Evolutionary conservation across 768 basidiomycete species (phyloP).

Genomic region (Hebeloma cylindrosporum): DNA sequence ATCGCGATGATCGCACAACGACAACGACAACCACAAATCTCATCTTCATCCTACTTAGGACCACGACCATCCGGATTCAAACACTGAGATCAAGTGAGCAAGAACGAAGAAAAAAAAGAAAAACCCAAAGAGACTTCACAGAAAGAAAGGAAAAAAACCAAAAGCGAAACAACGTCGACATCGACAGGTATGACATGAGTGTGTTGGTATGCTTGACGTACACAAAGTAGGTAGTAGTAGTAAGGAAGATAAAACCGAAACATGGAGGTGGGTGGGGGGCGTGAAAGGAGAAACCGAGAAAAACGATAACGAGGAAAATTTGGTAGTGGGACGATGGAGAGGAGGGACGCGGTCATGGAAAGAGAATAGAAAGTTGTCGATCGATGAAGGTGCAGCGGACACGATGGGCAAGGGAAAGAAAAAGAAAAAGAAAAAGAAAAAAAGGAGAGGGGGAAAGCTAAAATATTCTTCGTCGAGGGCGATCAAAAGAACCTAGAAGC

Average conservation of each 20-base stretch:
- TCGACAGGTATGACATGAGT: constrained; percentile 9
- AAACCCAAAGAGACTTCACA: not conserved
- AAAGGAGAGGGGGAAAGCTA: too few species aligned
- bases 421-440: not conserved
- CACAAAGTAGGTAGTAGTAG: constrained; percentile 10
- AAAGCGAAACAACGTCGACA: constrained; percentile 6
- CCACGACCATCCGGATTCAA: too few species aligned
- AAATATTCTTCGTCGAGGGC: too few species aligned
- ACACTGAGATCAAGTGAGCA: too few species aligned
- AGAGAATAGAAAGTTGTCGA: not conserved
- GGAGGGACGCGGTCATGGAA: not conserved
- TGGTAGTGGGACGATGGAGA: not conserved
- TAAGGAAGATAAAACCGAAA: not conserved
- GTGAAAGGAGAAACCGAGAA: too few species aligned
- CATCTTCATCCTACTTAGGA: too few species aligned
- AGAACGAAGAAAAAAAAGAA: constrained; percentile 5
- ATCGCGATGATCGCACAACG: too few species aligned
- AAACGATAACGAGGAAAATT: not conserved
- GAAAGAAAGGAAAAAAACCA: constrained; percentile 1
- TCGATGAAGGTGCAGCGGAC: not conserved
- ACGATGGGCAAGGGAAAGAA: not conserved
- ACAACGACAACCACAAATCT: too few species aligned
- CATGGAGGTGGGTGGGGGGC: not conserved
- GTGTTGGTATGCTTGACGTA: constrained; percentile 11
- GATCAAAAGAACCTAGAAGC: too few species aligned